Conservation (phyloP, 2,329 filamentous ascomycete species). For the Verticillium klebahnii region DNA sequence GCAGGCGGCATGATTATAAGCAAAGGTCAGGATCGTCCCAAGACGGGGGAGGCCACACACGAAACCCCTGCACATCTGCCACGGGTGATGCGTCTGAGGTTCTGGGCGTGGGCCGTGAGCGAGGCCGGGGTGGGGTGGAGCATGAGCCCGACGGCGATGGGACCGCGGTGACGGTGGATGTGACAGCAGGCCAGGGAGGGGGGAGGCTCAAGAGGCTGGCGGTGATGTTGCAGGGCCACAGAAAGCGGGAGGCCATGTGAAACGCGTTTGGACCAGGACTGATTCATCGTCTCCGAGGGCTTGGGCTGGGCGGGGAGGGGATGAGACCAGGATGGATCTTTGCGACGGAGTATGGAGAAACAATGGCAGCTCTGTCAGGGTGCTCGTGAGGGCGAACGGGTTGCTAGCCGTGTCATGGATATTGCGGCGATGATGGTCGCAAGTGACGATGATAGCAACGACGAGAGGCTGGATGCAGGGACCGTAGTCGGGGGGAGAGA, state of each 20-base stretch:
- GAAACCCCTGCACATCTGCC: background rate
- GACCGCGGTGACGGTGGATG: background rate
- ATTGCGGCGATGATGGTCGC: no score
- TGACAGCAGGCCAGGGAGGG: background rate
- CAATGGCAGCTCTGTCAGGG: background rate
- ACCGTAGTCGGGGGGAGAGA: no score
- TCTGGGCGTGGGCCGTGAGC: background rate
- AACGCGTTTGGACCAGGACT: constrained; percentile 3
- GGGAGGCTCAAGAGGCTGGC: background rate
- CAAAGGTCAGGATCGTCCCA: constrained; percentile 30
- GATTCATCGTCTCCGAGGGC: background rate
- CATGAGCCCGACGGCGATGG: background rate
- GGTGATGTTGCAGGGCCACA: background rate
- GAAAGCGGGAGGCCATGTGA: background rate
- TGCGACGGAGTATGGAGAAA: background rate
- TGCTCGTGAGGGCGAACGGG: no score
- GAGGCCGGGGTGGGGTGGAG: background rate
- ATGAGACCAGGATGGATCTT: background rate
- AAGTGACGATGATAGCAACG: no score
- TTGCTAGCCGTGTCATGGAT: no score
- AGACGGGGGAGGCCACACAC: constrained; percentile 8
- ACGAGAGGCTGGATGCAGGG: no score
- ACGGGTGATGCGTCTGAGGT: background rate
- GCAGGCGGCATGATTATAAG: constrained; percentile 38
- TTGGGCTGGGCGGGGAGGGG: background rate